phyloP scores from a whole-genome alignment of 2,329 filamentous ascomycete species.

The Paracoccidioides lutzii region DNA sequence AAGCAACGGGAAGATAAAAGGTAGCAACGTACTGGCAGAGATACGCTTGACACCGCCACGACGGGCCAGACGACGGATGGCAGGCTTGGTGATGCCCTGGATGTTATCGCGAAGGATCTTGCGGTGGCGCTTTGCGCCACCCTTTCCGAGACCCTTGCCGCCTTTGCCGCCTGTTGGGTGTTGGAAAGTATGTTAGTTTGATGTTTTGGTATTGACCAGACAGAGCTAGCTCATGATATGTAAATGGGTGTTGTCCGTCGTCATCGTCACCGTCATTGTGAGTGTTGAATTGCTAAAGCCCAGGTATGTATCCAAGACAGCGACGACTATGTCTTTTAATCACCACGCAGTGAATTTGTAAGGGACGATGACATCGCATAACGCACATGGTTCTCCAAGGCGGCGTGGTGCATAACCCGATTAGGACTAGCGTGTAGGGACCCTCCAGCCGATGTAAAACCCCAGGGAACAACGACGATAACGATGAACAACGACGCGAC shows the following conservation, averaged over 20 bases:
- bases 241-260: too few species aligned
- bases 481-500: not conserved
- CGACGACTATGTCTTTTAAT: too few species aligned
- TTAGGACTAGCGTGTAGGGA: not conserved
- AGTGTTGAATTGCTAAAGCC: too few species aligned
- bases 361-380: too few species aligned
- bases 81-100: conserved; percentile 97
- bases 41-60: conserved; percentile 99
- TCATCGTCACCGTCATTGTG: too few species aligned
- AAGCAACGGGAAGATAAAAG: too few species aligned
- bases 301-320: too few species aligned
- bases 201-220: too few species aligned
- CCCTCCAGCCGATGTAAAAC: too few species aligned
- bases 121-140: conserved; percentile 94
- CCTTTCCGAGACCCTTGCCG: conserved; percentile 96
- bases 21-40: conserved; percentile 49
- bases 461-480: too few species aligned
- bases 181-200: conserved; percentile 5
- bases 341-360: too few species aligned
- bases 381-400: not conserved
- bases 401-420: not conserved
- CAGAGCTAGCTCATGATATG: too few species aligned
- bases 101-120: conserved; percentile 99
- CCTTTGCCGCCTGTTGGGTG: conserved; percentile 66
- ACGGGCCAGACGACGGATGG: conserved; percentile 94